Conservation (phyloP, 1,284 basidiomycete genomes). For the Phenoliferia sp. region DNA sequence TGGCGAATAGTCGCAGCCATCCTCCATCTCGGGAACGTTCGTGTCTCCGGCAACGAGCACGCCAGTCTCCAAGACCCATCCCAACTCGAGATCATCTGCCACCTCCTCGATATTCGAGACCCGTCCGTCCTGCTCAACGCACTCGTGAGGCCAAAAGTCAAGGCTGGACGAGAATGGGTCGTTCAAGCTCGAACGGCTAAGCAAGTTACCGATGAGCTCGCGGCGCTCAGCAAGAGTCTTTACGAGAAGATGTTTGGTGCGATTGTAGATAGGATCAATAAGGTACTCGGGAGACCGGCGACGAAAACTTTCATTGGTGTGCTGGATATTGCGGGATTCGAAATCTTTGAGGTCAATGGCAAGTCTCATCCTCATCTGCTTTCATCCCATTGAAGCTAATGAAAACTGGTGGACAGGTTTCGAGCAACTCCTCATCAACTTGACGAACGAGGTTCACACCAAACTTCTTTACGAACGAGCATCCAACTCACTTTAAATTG, state of each 20-base stretch:
- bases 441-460: constrained; percentile 72
- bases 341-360: constrained; percentile 62
- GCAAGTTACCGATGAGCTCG: constrained; percentile 90
- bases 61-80: constrained; percentile 60
- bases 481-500: background rate
- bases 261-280: constrained; percentile 92
- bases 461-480: background rate
- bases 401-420: constrained; percentile 84
- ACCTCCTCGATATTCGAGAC: constrained; percentile 86
- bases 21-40: constrained; percentile 92
- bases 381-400: too few relatives aligned
- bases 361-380: constrained; percentile 11
- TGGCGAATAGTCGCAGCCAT: constrained; percentile 93
- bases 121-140: constrained; percentile 77
- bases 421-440: constrained; percentile 98
- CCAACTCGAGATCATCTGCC: constrained; percentile 72
- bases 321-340: constrained; percentile 98
- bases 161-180: constrained; percentile 96
- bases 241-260: constrained; percentile 96
- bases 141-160: constrained; percentile 78
- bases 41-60: constrained; percentile 66
- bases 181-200: constrained; percentile 85
- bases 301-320: constrained; percentile 98
- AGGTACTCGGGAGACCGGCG: constrained; percentile 83
- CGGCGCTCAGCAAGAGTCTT: constrained; percentile 87